Percentiles rank a stretch among this genome's conserved stretches.
phyloP scores from a whole-genome alignment of 2,329 filamentous ascomycete genomes.

The Lachnellula hyalina region DNA sequence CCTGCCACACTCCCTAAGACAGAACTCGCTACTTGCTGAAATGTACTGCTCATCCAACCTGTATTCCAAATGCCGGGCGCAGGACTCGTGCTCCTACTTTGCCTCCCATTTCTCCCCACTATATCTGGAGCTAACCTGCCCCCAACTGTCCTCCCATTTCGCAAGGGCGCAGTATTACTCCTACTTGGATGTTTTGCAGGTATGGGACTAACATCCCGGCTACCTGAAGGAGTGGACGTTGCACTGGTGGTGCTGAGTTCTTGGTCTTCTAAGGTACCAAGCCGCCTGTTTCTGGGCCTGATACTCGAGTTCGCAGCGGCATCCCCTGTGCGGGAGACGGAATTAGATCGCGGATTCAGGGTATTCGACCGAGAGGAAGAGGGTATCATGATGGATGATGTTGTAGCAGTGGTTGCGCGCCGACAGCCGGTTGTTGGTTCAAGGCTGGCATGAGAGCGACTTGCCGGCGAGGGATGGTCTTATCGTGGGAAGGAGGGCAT shows the following conservation, averaged over 20 bases:
- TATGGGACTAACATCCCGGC: slow-evolving; percentile 45
- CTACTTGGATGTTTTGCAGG: slow-evolving; percentile 38
- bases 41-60: slow-evolving; percentile 27
- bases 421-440: slow-evolving; percentile 5
- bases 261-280: slow-evolving; percentile 26
- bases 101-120: slow-evolving; percentile 2
- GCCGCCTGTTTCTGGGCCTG: slow-evolving; percentile 27
- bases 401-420: slow-evolving; percentile 5
- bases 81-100: slow-evolving; percentile 7
- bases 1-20: slow-evolving; percentile 28
- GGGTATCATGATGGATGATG: slow-evolving; percentile 10
- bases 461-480: background rate
- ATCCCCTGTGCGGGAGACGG: slow-evolving; percentile 1
- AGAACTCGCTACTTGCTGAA: slow-evolving; percentile 31
- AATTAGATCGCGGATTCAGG: slow-evolving; percentile 5
- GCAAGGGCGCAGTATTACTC: slow-evolving; percentile 8
- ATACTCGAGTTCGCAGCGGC: slow-evolving; percentile 17
- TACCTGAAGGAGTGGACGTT: slow-evolving; percentile 34
- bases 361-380: slow-evolving; percentile 10
- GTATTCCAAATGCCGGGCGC: slow-evolving; percentile 21
- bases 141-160: slow-evolving; percentile 13
- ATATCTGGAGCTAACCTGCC: slow-evolving; percentile 14
- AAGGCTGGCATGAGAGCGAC: slow-evolving; percentile 11
- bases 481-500: background rate
- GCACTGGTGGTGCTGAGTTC: slow-evolving; percentile 27